phyloP scores from a whole-genome alignment of 257 asterid genomes.

The Plantago major region DNA sequence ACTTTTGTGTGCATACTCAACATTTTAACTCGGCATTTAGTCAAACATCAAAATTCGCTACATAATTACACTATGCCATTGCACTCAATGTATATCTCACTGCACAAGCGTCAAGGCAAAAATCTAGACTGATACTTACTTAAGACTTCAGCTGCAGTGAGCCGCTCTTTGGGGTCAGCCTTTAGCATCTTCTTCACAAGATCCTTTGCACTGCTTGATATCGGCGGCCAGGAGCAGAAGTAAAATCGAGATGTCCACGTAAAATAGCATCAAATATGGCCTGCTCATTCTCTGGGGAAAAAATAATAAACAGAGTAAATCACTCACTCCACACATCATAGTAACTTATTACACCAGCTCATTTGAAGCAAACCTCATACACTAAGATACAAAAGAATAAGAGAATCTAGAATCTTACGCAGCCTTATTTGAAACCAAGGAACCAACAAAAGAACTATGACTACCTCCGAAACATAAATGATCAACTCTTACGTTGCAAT shows the following conservation, averaged over 20 bases:
- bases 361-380: background rate
- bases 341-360: background rate
- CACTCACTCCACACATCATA: background rate
- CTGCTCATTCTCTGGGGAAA: slow-evolving; percentile 70
- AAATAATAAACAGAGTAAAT: slow-evolving; percentile 11
- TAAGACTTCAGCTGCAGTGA: slow-evolving; percentile 72
- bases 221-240: slow-evolving; percentile 84
- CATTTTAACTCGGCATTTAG: no score
- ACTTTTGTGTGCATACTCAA: no score
- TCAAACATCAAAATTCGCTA: background rate
- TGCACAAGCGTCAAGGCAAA: background rate
- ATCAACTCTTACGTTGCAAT: background rate
- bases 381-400: no score
- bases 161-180: slow-evolving; percentile 68
- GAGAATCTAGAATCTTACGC: no score
- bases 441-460: background rate
- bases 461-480: no score
- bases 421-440: background rate
- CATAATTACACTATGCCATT: background rate
- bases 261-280: slow-evolving; percentile 72
- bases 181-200: slow-evolving; percentile 95
- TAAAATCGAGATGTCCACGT: slow-evolving; percentile 82
- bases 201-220: slow-evolving; percentile 94
- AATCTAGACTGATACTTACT: slow-evolving; percentile 39
- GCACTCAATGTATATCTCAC: background rate